Evolutionary conservation across 2,329 filamentous ascomycete genomes (phyloP).

Genomic region (Penicillium corylophilum): DNA sequence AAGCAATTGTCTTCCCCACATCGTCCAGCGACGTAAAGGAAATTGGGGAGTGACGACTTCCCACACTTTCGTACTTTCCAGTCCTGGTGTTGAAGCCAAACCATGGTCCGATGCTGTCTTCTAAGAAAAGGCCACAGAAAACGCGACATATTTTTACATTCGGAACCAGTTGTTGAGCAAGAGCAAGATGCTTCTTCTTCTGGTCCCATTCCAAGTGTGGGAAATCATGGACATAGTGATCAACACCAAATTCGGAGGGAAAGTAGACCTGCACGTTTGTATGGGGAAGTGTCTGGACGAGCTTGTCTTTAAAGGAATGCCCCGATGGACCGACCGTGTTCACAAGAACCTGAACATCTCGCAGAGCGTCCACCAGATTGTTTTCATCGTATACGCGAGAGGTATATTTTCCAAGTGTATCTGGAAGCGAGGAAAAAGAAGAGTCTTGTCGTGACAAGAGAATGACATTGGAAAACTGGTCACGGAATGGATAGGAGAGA

Average conservation of each 20-base stretch:
- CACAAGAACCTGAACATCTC: neutral
- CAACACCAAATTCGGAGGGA: too few relatives aligned
- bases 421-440: neutral
- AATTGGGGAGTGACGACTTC: too few relatives aligned
- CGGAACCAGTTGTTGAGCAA: neutral
- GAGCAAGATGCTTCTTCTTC: conserved; percentile 1
- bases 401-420: neutral
- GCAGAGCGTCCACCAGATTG: neutral
- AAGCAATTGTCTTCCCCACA: neutral
- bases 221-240: neutral
- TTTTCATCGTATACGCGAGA: neutral
- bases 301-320: too few relatives aligned
- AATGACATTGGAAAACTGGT: conserved; percentile 21
- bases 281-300: too few relatives aligned
- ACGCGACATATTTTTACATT: conserved; percentile 1
- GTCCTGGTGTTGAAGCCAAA: too few relatives aligned
- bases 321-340: neutral
- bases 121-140: neutral
- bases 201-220: conserved; percentile 1
- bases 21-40: too few relatives aligned
- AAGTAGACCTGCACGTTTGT: too few relatives aligned
- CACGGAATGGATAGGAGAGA: conserved; percentile 9
- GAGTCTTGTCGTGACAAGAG: conserved; percentile 3
- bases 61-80: too few relatives aligned
- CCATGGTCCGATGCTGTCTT: neutral